These are phyloP conservation scores for Heritiera littoralis DNA, from an alignment of 345 rosid genomes.

Conservation along the genomic window DNA sequence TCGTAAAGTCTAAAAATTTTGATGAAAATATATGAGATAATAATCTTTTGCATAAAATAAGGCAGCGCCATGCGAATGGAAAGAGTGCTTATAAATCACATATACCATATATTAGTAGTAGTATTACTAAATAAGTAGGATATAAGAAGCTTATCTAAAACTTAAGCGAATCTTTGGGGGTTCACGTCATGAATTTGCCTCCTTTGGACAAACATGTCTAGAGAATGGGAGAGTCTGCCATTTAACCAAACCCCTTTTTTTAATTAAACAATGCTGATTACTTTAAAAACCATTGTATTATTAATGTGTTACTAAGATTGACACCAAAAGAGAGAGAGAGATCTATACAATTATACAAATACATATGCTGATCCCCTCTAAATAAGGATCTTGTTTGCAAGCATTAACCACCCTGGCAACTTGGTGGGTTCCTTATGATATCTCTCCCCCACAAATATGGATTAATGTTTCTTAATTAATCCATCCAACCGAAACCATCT, in stretches of 20 bases:
- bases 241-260: not conserved
- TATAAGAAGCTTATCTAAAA: constrained; percentile 20
- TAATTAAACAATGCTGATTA: not conserved
- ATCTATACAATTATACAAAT: constrained; percentile 10
- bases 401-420: constrained; percentile 27
- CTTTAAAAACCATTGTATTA: not conserved
- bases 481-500: constrained; percentile 6
- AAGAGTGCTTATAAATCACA: not conserved
- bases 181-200: constrained; percentile 39
- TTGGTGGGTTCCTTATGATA: constrained; percentile 16
- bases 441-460: not conserved
- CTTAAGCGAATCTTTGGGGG: constrained; percentile 45
- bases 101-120: no score
- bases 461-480: not conserved
- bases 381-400: constrained; percentile 30
- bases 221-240: constrained; percentile 39
- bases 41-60: not conserved
- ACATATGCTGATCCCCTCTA: constrained; percentile 17
- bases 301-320: constrained; percentile 23
- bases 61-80: constrained; percentile 2
- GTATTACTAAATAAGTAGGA: not conserved
- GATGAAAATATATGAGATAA: no score
- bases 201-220: constrained; percentile 52
- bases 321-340: not conserved
- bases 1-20: no score